phyloP scores from a whole-genome alignment of 352 stramenopile genomes.

The Poterioochromonas sp. region DNA sequence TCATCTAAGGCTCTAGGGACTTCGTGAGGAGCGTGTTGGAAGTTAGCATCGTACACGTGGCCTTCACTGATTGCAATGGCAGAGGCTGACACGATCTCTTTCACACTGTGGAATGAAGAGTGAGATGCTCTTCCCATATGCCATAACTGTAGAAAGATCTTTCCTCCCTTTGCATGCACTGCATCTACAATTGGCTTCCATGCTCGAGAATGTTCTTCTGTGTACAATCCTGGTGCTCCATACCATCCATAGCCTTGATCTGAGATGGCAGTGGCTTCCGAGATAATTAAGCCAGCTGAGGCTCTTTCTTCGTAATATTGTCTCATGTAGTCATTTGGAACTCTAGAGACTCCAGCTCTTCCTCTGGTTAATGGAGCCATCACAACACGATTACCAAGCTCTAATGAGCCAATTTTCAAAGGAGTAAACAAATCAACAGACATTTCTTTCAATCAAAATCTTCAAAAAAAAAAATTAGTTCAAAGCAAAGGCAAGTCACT shows the following conservation, averaged over 20 bases:
- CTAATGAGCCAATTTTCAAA: not conserved
- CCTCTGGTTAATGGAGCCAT: slow-evolving; percentile 3
- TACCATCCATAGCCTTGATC: not conserved
- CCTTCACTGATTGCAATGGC: slow-evolving; percentile 51
- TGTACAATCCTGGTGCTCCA: slow-evolving; percentile 41
- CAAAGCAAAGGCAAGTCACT: no score
- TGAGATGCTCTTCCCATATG: slow-evolving; percentile 63
- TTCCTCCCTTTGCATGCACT: slow-evolving; percentile 62
- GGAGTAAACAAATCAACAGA: not conserved
- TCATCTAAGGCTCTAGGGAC: slow-evolving; percentile 55
- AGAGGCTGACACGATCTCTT: slow-evolving; percentile 38
- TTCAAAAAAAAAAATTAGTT: no score
- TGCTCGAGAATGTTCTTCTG: slow-evolving; percentile 48
- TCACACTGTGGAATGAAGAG: slow-evolving; percentile 49
- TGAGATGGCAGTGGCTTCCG: not conserved
- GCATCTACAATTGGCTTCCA: slow-evolving; percentile 56
- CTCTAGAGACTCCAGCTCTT: not conserved
- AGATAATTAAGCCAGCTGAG: not conserved
- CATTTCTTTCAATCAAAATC: no score
- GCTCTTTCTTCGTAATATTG: not conserved
- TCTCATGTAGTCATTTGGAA: not conserved
- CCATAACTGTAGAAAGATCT: slow-evolving; percentile 71
- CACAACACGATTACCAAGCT: not conserved
- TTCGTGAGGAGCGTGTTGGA: slow-evolving; percentile 43
- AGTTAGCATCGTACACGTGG: slow-evolving; percentile 22